phyloP scores from a whole-genome alignment of 306 rosid species.

The Spatholobus suberectus region DNA sequence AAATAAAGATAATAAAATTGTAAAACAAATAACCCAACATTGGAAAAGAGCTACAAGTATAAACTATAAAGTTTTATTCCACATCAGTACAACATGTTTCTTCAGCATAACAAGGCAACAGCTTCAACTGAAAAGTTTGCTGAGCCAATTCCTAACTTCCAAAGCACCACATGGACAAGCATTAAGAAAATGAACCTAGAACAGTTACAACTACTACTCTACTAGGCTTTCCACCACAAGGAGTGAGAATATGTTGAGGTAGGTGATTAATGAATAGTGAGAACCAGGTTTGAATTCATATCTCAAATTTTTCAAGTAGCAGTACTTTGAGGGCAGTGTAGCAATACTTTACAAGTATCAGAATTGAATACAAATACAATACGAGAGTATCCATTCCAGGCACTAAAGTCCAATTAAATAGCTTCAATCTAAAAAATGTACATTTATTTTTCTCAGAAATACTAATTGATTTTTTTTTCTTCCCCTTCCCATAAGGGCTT shows the following conservation, averaged over 20 bases:
- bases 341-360: background rate
- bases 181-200: background rate
- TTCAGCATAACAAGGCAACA: constrained; percentile 2
- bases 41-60: background rate
- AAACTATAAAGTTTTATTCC: background rate
- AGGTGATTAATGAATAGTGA: background rate
- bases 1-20: constrained; percentile 10
- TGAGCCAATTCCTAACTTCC: background rate
- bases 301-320: background rate
- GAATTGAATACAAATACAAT: background rate
- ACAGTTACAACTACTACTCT: background rate
- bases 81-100: constrained; percentile 12
- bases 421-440: constrained; percentile 8
- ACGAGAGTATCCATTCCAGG: background rate
- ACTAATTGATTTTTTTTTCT: background rate
- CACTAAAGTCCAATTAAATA: background rate
- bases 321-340: background rate
- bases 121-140: background rate
- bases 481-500: background rate
- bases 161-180: background rate
- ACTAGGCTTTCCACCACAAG: background rate
- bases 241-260: background rate
- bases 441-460: background rate
- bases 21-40: constrained; percentile 5
- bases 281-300: constrained; percentile 3